These are phyloP conservation scores for Xanthoconium stramineum DNA, from an alignment of 768 basidiomycete species.

Conservation along the genomic window DNA sequence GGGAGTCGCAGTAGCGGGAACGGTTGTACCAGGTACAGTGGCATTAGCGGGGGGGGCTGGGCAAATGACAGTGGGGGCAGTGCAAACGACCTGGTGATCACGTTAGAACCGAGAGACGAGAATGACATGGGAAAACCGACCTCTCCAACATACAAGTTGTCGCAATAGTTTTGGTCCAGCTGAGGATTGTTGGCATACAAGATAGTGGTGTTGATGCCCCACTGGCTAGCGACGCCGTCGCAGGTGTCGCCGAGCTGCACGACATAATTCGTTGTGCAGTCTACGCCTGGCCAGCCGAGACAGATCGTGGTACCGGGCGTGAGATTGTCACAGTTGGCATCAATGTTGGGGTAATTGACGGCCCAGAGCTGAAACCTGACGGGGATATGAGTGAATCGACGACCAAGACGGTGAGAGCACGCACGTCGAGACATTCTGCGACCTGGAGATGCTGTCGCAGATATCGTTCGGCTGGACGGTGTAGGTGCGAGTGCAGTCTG, in stretches of 20 bases:
- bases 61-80: constrained; percentile 36
- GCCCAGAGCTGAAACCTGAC: constrained; percentile 71
- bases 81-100: constrained; percentile 50
- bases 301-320: constrained; percentile 49
- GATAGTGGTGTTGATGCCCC: constrained; percentile 49
- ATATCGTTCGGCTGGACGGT: constrained; percentile 58
- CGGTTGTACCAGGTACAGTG: constrained; percentile 20
- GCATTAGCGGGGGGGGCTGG: constrained; percentile 44
- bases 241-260: constrained; percentile 60
- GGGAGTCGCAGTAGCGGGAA: constrained; percentile 34
- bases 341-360: constrained; percentile 51
- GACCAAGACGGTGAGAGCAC: constrained; percentile 19
- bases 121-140: constrained; percentile 36
- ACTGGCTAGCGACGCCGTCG: constrained; percentile 38
- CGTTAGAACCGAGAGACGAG: background rate
- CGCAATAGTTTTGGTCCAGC: constrained; percentile 45
- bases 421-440: constrained; percentile 60
- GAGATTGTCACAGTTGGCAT: constrained; percentile 59
- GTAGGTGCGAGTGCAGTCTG: constrained; percentile 56
- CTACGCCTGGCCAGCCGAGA: constrained; percentile 55
- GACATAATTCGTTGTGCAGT: constrained; percentile 61
- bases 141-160: constrained; percentile 75
- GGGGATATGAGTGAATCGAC: background rate
- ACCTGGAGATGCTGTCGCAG: constrained; percentile 68
- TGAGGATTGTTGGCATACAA: constrained; percentile 75